phyloP scores from a whole-genome alignment of 2,329 filamentous ascomycete species.

The Aspergillus carbonarius region DNA sequence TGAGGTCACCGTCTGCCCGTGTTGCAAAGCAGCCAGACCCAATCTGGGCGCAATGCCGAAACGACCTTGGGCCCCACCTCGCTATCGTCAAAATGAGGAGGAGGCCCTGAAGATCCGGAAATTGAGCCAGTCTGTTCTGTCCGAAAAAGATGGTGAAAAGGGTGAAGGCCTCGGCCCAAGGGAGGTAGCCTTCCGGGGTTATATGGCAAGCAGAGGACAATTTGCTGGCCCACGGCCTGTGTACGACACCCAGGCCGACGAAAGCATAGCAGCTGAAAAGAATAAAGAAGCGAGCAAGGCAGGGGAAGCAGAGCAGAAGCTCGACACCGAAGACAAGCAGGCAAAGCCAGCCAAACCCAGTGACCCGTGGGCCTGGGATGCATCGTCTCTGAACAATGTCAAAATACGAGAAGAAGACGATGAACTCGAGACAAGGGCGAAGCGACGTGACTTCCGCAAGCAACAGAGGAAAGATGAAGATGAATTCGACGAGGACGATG shows the following conservation, averaged over 20 bases:
- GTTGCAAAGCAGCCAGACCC: slow-evolving; percentile 29
- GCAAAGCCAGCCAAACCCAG: slow-evolving; percentile 3
- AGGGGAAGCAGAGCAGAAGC: background rate
- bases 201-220: slow-evolving; percentile 3
- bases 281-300: background rate
- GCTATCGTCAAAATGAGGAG: background rate
- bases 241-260: background rate
- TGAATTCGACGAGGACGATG: slow-evolving; percentile 40
- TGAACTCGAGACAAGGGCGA: slow-evolving; percentile 21
- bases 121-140: slow-evolving; percentile 19
- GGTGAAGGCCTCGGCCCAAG: background rate
- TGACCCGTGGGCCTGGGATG: slow-evolving; percentile 32
- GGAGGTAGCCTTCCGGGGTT: slow-evolving; percentile 6
- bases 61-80: background rate
- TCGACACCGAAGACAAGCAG: slow-evolving; percentile 4
- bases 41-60: background rate
- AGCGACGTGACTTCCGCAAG: slow-evolving; percentile 25
- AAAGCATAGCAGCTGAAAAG: background rate
- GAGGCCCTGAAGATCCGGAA: slow-evolving; percentile 22
- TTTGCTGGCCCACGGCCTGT: slow-evolving; percentile 3
- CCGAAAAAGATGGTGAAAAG: slow-evolving; percentile 14
- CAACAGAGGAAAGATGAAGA: slow-evolving; percentile 30
- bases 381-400: slow-evolving; percentile 28
- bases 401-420: slow-evolving; percentile 10
- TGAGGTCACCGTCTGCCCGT: slow-evolving; percentile 24